Evolutionary conservation across 2,329 filamentous ascomycete genomes (phyloP).

Genomic region (Cercospora nicotianae): DNA sequence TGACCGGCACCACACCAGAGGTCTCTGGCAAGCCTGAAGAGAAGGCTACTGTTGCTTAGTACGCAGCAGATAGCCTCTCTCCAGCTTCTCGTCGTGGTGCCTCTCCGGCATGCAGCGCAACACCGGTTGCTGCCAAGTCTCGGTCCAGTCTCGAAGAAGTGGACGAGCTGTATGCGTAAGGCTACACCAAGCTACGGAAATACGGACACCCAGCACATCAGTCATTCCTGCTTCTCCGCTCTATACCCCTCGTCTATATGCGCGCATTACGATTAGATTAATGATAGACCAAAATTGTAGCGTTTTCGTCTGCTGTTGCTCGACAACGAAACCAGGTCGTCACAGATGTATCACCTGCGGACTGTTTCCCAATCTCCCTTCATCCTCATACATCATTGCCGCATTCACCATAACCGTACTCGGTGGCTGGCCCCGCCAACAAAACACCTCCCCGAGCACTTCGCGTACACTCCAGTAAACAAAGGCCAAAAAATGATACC

Average conservation of each 20-base stretch:
- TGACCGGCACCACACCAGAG: conserved; percentile 11
- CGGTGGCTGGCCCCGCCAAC: conserved; percentile 44
- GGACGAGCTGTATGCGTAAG: neutral
- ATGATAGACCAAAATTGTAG: neutral
- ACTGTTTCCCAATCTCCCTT: conserved; percentile 51
- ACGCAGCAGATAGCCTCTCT: conserved; percentile 2
- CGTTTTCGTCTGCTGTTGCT: neutral
- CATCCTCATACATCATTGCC: conserved; percentile 53
- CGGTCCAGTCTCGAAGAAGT: neutral
- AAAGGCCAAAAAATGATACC: conserved; percentile 56
- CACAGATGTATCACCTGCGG: conserved; percentile 42
- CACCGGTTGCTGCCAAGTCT: neutral
- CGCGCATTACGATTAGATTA: conserved; percentile 1
- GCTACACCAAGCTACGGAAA: neutral
- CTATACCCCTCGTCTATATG: conserved; percentile 10
- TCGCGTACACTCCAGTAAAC: conserved; percentile 29
- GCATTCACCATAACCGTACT: conserved; percentile 61
- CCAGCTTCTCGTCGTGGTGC: neutral
- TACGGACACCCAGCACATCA: neutral
- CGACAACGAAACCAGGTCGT: neutral
- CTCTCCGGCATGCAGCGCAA: neutral
- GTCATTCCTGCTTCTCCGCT: conserved; percentile 10
- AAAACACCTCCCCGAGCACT: conserved; percentile 61
- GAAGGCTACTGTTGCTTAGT: conserved; percentile 20
- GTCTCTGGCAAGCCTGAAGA: conserved; percentile 21